Conservation (phyloP, 2,329 filamentous ascomycete genomes). For the Trichoderma guizhouense region DNA sequence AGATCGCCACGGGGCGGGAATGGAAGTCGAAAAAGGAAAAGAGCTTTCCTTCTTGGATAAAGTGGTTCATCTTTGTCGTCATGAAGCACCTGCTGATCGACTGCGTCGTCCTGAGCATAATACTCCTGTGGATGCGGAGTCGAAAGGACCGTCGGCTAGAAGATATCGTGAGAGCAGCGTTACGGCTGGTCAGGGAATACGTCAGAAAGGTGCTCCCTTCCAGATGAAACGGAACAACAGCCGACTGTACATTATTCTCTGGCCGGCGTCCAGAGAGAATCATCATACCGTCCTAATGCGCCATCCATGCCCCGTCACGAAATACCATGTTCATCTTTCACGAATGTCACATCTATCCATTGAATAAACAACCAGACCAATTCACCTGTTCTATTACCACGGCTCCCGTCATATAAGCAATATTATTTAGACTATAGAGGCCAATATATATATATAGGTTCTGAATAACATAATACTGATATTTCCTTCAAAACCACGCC, state of each 20-base stretch:
- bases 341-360: not conserved
- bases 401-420: not conserved
- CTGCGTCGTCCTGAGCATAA: constrained; percentile 58
- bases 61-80: constrained; percentile 66
- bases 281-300: not conserved
- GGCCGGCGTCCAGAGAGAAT: not conserved
- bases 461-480: not conserved
- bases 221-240: constrained; percentile 38
- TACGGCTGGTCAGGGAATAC: constrained; percentile 58
- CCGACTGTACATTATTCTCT: not conserved
- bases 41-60: constrained; percentile 65
- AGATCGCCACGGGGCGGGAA: constrained; percentile 74
- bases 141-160: constrained; percentile 70
- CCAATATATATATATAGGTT: not conserved
- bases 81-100: constrained; percentile 75
- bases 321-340: not conserved
- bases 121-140: constrained; percentile 69
- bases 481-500: not conserved
- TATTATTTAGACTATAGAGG: constrained; percentile 7
- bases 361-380: not conserved
- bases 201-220: constrained; percentile 56
- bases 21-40: constrained; percentile 64
- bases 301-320: constrained; percentile 3
- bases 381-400: not conserved
- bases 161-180: constrained; percentile 65